Evolutionary conservation across 495 filamentous ascomycete species (phyloP).

Genomic region (Ramalina peruviana): DNA sequence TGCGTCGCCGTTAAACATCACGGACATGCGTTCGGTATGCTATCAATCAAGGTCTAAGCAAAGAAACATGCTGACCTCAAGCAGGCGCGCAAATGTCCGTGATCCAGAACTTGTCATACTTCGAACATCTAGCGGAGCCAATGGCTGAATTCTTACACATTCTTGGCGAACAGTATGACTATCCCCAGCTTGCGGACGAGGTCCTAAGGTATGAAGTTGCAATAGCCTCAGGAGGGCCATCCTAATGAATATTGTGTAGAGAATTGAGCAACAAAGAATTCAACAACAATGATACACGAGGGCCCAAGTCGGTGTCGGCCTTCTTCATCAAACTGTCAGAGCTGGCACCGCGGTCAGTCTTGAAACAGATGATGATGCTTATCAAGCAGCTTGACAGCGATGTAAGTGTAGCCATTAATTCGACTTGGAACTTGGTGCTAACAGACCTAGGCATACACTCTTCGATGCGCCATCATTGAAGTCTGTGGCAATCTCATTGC

Average conservation of each 20-base stretch:
- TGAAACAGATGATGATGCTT: constrained; percentile 90
- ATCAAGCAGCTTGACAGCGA: constrained; percentile 93
- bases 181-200: constrained; percentile 88
- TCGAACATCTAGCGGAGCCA: constrained; percentile 92
- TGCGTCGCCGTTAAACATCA: constrained; percentile 98
- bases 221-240: not conserved
- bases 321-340: constrained; percentile 97
- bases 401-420: constrained; percentile 29
- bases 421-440: constrained; percentile 4
- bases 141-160: constrained; percentile 99
- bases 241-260: constrained; percentile 28
- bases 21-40: constrained; percentile 84
- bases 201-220: constrained; percentile 44
- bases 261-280: constrained; percentile 97
- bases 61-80: constrained; percentile 8
- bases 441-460: constrained; percentile 60
- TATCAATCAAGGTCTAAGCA: not conserved
- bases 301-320: constrained; percentile 93
- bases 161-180: constrained; percentile 92
- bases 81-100: constrained; percentile 93
- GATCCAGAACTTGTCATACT: constrained; percentile 93
- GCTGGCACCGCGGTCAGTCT: constrained; percentile 76
- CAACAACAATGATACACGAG: constrained; percentile 86
- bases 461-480: constrained; percentile 87
- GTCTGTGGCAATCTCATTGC: constrained; percentile 96